Evolutionary conservation across 1,139 yeast genomes (phyloP).

Genomic region (Kurtzmaniella quercitrusa): DNA sequence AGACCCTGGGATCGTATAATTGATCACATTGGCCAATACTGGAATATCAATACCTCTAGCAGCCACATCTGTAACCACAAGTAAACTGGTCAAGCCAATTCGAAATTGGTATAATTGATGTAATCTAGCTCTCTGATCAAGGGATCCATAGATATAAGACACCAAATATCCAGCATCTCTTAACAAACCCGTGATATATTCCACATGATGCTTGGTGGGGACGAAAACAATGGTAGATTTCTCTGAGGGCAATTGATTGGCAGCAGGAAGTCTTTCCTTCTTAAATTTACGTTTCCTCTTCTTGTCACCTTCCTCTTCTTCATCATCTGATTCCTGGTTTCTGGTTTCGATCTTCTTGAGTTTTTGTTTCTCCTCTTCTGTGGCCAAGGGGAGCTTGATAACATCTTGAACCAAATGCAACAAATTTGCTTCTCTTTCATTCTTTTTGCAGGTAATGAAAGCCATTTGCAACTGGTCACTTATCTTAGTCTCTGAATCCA

Average conservation of each 20-base stretch:
- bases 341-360: conserved; percentile 44
- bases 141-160: conserved; percentile 88
- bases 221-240: conserved; percentile 89
- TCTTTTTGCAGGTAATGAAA: conserved; percentile 72
- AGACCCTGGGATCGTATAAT: conserved; percentile 84
- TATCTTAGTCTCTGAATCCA: conserved; percentile 87
- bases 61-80: conserved; percentile 97
- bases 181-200: conserved; percentile 69
- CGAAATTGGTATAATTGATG: conserved; percentile 84
- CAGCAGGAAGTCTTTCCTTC: conserved; percentile 65
- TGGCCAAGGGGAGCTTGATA: conserved; percentile 79
- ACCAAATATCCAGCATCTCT: conserved; percentile 79
- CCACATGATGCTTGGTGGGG: conserved; percentile 97
- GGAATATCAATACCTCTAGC: conserved; percentile 99
- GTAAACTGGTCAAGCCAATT: conserved; percentile 71
- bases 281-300: conserved; percentile 36
- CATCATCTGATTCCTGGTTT: conserved; percentile 43
- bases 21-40: conserved; percentile 87
- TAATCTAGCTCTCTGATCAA: conserved; percentile 92
- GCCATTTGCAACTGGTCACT: conserved; percentile 91
- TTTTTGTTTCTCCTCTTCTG: conserved; percentile 56
- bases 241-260: conserved; percentile 78
- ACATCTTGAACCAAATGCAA: conserved; percentile 73
- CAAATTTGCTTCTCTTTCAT: conserved; percentile 88
- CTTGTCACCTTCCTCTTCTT: conserved; percentile 35